Evolutionary conservation across 495 filamentous ascomycete species (phyloP).

Genomic region (Elaphomyces granulatus): DNA sequence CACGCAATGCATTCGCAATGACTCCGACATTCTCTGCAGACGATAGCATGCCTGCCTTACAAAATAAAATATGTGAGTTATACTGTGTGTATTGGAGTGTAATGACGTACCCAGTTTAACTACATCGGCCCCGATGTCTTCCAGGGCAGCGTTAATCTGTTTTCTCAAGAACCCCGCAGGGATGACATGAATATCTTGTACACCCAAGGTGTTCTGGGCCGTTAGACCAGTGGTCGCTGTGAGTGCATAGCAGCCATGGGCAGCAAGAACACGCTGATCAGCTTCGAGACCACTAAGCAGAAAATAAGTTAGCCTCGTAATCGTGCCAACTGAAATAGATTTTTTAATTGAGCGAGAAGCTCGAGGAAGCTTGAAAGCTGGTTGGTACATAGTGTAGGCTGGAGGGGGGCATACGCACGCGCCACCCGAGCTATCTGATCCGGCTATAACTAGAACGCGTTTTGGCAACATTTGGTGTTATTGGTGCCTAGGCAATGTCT

Average conservation of each 20-base stretch:
- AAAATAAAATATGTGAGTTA: too few relatives aligned
- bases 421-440: constrained; percentile 76
- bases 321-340: constrained; percentile 3
- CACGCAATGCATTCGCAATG: constrained; percentile 50
- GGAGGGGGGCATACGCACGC: constrained; percentile 43
- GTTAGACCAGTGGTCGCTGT: constrained; percentile 93
- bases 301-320: constrained; percentile 3
- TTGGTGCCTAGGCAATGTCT: too few relatives aligned
- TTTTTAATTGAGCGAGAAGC: too few relatives aligned
- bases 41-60: constrained; percentile 70
- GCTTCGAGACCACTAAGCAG: constrained; percentile 74
- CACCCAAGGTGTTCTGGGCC: constrained; percentile 82
- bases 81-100: too few relatives aligned
- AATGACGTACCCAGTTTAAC: constrained; percentile 66
- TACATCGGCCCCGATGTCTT: constrained; percentile 76
- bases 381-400: too few relatives aligned
- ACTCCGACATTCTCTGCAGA: constrained; percentile 61
- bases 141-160: constrained; percentile 70
- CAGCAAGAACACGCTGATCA: constrained; percentile 87
- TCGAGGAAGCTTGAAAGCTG: too few relatives aligned
- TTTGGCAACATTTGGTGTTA: constrained; percentile 11
- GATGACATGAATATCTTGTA: constrained; percentile 64
- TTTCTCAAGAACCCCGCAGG: constrained; percentile 67
- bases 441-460: constrained; percentile 66
- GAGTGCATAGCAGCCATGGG: constrained; percentile 87